Evolutionary conservation across 2,329 filamentous ascomycete species (phyloP).

Genomic region (Tolypocladium ovalisporum): DNA sequence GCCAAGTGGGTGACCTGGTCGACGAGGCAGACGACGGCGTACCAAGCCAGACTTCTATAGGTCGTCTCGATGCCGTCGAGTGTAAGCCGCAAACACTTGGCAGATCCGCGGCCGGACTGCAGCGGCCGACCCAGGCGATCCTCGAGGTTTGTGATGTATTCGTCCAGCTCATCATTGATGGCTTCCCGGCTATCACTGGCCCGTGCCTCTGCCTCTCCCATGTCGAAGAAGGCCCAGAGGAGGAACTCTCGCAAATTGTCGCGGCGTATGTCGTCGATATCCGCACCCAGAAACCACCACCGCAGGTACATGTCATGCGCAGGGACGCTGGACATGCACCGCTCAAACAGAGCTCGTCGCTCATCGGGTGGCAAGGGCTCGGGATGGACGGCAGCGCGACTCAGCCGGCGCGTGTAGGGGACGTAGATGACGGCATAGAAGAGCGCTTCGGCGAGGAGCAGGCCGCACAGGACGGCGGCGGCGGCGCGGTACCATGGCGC

Average conservation of each 20-base stretch:
- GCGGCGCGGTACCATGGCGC: background rate
- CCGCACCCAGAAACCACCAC: constrained; percentile 56
- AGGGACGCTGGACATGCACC: constrained; percentile 42
- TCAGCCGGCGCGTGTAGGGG: constrained; percentile 29
- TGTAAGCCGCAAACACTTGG: constrained; percentile 49
- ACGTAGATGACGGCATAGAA: constrained; percentile 32
- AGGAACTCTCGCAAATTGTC: constrained; percentile 61
- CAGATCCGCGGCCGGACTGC: constrained; percentile 41
- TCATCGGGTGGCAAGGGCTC: constrained; percentile 30
- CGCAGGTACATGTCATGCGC: constrained; percentile 46
- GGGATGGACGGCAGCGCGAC: constrained; percentile 27
- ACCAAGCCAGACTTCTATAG: constrained; percentile 56
- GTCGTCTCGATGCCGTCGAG: constrained; percentile 51
- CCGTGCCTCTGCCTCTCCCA: constrained; percentile 16
- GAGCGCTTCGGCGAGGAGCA: constrained; percentile 26
- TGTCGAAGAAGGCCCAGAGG: constrained; percentile 56
- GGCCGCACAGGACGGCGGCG: constrained; percentile 12
- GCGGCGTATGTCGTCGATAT: constrained; percentile 43
- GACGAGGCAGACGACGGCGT: constrained; percentile 42
- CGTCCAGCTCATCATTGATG: constrained; percentile 29
- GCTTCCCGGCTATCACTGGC: constrained; percentile 15
- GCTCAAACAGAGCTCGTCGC: constrained; percentile 43
- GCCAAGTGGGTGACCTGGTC: constrained; percentile 38
- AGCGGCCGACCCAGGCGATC: constrained; percentile 38
- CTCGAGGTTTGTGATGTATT: constrained; percentile 42